A percentile compares a stretch with the other conserved stretches of the same genome.
Evolutionary conservation across 768 basidiomycete species (phyloP).

Genomic region (Amanita phalloides): DNA sequence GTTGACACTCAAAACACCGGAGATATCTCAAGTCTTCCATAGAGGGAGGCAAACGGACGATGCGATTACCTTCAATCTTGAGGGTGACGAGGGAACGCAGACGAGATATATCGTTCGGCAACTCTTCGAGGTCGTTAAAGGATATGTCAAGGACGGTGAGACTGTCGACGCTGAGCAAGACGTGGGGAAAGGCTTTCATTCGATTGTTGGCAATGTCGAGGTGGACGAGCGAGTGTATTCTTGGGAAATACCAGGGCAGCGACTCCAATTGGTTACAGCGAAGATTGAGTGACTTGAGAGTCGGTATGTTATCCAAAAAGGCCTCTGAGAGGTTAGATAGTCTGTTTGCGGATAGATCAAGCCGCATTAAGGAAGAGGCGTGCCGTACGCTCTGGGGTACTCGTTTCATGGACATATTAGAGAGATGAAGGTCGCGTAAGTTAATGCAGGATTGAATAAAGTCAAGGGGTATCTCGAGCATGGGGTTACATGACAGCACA

Average conservation of each 20-base stretch:
- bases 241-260: slow-evolving; percentile 78
- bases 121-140: slow-evolving; percentile 78
- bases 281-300: slow-evolving; percentile 56
- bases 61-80: slow-evolving; percentile 77
- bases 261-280: slow-evolving; percentile 90
- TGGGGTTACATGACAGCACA: slow-evolving; percentile 87
- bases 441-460: slow-evolving; percentile 84
- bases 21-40: slow-evolving; percentile 48
- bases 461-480: slow-evolving; percentile 93
- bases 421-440: slow-evolving; percentile 77
- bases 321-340: slow-evolving; percentile 86
- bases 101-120: slow-evolving; percentile 72
- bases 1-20: slow-evolving; percentile 67
- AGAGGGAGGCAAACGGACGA: slow-evolving; percentile 59
- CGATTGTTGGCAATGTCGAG: slow-evolving; percentile 97
- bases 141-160: slow-evolving; percentile 87
- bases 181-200: slow-evolving; percentile 63
- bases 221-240: slow-evolving; percentile 55
- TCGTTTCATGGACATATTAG: slow-evolving; percentile 90
- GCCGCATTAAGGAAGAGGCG: slow-evolving; percentile 58
- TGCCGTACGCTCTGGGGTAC: slow-evolving; percentile 80
- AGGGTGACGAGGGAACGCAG: slow-evolving; percentile 61
- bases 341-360: slow-evolving; percentile 88
- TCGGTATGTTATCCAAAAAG: slow-evolving; percentile 64
- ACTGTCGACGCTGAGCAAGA: slow-evolving; percentile 61